Evolutionary conservation across 2,329 filamentous ascomycete genomes (phyloP), one percentile per base, ranked within the genome.

Genomic region (Chaetomium sp.): DNA sequence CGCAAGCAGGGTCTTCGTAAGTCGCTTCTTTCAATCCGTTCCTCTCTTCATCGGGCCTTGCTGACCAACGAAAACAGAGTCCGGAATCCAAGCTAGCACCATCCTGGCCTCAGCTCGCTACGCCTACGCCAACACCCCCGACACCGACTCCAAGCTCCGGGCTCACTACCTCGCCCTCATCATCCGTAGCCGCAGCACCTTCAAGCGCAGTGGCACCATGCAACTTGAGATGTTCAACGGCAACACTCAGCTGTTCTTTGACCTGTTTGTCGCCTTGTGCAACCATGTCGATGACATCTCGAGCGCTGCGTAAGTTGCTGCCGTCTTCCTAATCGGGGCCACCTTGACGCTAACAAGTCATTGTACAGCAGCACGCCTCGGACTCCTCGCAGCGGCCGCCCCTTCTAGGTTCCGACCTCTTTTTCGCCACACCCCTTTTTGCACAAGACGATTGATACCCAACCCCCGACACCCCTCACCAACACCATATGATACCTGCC

Each of bases 171-270:
- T 97, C 45, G 92, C 93, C 21, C 87, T 97, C 74, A 96, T 97
- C 78, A 96, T 97, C 75, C 88, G 93, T 69, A 92, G 90, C 72
- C 87, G 93, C 70, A 85, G 86, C 74, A 96, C 92, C 2, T 97
- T 97, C 79, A 97, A 96, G 83, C 85, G 92, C 62, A 96, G 92
- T 77, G 92, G 93, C 62, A 97, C 93, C 3, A 96, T 97, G 93
- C 93, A 97, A 79, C 86, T 91, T 70, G 93, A 97, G 80, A 97
- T 97, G 93, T 90, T 90, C 76, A 86, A 87, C 67, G 93, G 93
- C 31, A 92, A 92, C 61, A 90, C 82, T 0, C 85, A 90, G 73
- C 82, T 96, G 65, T 97, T 96, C 81, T 97, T 97, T 75, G 93
- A 97, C 75, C 82, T 97, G 53, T 97, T 97, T 75, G 93, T 97